Evolutionary conservation across 176 grass and related monocot genomes (phyloP).

Genomic region (Oryza meridionalis): DNA sequence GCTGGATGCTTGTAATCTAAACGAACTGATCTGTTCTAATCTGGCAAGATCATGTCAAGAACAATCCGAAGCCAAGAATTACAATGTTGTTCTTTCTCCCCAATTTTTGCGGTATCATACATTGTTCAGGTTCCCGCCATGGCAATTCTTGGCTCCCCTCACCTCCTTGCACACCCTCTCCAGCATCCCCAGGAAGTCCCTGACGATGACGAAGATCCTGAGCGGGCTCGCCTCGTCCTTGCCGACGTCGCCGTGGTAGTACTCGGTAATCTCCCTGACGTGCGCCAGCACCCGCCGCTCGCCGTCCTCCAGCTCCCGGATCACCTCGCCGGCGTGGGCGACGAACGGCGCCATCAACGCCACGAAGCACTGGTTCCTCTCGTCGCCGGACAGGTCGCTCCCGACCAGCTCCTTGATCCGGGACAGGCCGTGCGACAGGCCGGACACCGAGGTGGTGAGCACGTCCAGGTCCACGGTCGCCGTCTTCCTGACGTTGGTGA

Average conservation of each 20-base stretch:
- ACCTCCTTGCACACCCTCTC: constrained; percentile 88
- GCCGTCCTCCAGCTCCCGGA: constrained; percentile 71
- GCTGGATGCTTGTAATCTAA: constrained; percentile 3
- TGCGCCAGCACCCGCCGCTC: constrained; percentile 69
- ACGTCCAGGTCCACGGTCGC: constrained; percentile 86
- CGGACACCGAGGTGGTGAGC: constrained; percentile 66
- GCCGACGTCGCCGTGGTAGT: constrained; percentile 90
- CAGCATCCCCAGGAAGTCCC: constrained; percentile 84
- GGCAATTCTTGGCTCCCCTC: constrained; percentile 42
- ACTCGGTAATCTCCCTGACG: constrained; percentile 88
- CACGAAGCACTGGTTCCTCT: constrained; percentile 52
- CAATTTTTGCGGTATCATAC: constrained; percentile 4
- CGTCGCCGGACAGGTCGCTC: constrained; percentile 25
- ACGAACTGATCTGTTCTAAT: constrained; percentile 8
- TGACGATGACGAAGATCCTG: constrained; percentile 90
- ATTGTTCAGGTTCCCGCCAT: constrained; percentile 44
- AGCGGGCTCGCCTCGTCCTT: constrained; percentile 88
- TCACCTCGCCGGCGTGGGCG: constrained; percentile 55
- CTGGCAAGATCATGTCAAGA: constrained; percentile 20
- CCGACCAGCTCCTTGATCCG: constrained; percentile 64
- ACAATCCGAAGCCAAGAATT: constrained; percentile 32
- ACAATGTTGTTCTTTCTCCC: constrained; percentile 25
- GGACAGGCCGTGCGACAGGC: constrained; percentile 60
- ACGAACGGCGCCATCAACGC: constrained; percentile 63
- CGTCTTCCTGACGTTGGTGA: constrained; percentile 80